Evolutionary conservation across 169 alveolate species (phyloP), one percentile per base, ranked within the genome.

Genomic region (Babesia caballi): DNA sequence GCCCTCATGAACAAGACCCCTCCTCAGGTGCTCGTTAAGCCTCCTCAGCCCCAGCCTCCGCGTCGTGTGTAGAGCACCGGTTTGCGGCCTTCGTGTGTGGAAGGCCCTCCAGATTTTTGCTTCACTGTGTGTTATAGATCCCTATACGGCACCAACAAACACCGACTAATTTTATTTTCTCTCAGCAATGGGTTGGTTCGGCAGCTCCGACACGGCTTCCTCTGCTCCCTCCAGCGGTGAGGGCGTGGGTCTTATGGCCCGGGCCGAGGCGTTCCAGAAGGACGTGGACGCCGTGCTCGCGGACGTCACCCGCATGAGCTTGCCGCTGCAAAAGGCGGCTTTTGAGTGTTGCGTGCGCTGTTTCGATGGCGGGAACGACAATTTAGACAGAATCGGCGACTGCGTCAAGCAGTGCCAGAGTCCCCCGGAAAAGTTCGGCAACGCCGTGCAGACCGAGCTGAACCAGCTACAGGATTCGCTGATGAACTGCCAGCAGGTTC

Each of bases 1-100:
- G 94, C 95, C 32, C 73, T 91, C 52, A 90, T 91, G 95, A 90
- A 91, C 71, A 91, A 91, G 85, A 90, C 82, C 14, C 93, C 91
- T 51, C 77, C 83, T 5, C 91, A 84, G 66, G 94, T 91, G 33
- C 86, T 78, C 14, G 86, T 78, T 6, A 78, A 78, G 58, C 86
- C 86, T 44, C 77, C 83, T 7, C 91, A 84, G 60, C 92, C 93
- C 27, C 86, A 63, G 27, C 86, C 86, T 33, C 89, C 90, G 30
- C 82, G 68, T 27, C 66, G 86, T 21, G 72, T 78, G 6, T 78
- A 69, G 49, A 46, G 6, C 38, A 14, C 12, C 44, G 3, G 6
- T 25, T 38, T 56, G n/a, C 5, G 35, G 35, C 33, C 23, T 46
- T 33, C 32, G 30, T 23, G 42, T 42, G 66, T 58, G n/a, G 35